Evolutionary conservation across 164 flowering plant species (phyloP), one percentile per base, ranked within the genome.

Genomic region (Aristolochia californica): DNA sequence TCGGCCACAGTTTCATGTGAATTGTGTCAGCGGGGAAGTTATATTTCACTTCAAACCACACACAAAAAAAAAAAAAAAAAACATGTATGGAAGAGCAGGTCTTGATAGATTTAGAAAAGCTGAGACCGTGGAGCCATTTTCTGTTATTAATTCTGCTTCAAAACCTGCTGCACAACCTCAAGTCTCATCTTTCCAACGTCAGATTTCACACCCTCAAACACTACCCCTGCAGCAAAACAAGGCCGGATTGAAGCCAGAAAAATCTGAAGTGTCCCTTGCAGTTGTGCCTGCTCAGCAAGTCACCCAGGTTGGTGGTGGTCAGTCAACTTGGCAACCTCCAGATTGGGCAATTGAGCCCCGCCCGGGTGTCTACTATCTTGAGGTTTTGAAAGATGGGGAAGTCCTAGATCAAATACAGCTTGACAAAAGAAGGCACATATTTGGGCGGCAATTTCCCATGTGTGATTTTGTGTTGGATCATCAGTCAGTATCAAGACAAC

Each of bases 331-430:
- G 99, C 88, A 83, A 73, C 96, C 99, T 54, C 99, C 99, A 5
- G 96, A 94, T 69, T 94, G 99, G 99, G 97, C 96, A 1, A 82
- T 94, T 61, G 99, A 94, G 66, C 99, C 97, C 40, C 79, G 95
- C 0, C 75, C 84, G 0, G 96, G 99, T 53, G 87, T 94, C 55
- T 85, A 75, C 58, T 83, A 79, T 72, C 95, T 94, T 57, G 95
- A 94, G 49, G 96, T 94, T 59, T 30, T 86, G 71, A 94, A 94
- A 68, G 99, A 86, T 22, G 83, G 93, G 0, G 83, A 85, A 72
- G 84, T 88, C 28, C 74, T 87, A 48, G 97, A 80, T 66, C 70
- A 57, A 52, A 79, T 94, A 61, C 73, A 73, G 70, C 73, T 94
- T 25, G 90, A 87, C 56, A 87, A 74, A 72, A 70, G 89, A 22